A percentile compares a stretch with the other conserved stretches of the same genome.
Evolutionary conservation across 1,284 basidiomycete species (phyloP).

Genomic region (Cutaneotrichosporon daszewskae): DNA sequence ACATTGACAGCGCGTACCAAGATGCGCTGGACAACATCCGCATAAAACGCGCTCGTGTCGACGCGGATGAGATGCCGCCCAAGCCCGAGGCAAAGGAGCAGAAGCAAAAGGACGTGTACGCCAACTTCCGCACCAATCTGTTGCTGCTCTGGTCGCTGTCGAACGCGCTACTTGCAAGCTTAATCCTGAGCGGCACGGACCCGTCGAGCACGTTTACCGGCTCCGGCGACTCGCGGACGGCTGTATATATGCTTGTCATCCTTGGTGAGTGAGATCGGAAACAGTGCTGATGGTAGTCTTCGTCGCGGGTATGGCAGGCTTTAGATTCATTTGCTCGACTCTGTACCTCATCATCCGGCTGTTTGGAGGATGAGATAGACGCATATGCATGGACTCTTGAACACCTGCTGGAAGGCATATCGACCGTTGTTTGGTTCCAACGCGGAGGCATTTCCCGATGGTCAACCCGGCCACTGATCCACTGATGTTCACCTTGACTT

Average conservation of each 20-base stretch:
- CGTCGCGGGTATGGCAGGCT: slow-evolving; percentile 46
- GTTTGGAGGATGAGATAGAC: slow-evolving; percentile 54
- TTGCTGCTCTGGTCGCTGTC: slow-evolving; percentile 41
- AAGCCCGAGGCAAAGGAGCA: slow-evolving; percentile 57
- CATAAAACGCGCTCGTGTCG: slow-evolving; percentile 36
- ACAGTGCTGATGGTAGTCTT: slow-evolving; percentile 31
- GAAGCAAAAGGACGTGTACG: slow-evolving; percentile 75
- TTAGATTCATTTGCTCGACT: slow-evolving; percentile 60
- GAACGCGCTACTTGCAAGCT: slow-evolving; percentile 73
- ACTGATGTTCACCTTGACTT: no score
- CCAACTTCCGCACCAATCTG: slow-evolving; percentile 70
- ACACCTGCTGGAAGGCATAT: neutral
- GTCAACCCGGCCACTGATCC: no score
- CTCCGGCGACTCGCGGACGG: slow-evolving; percentile 52
- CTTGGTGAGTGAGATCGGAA: slow-evolving; percentile 24
- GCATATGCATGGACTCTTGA: neutral
- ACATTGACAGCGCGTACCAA: slow-evolving; percentile 83
- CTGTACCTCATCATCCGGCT: slow-evolving; percentile 59
- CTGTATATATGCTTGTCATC: slow-evolving; percentile 41
- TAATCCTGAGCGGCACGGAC: slow-evolving; percentile 67
- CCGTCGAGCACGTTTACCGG: slow-evolving; percentile 60
- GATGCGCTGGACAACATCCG: slow-evolving; percentile 74
- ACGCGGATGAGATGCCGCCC: slow-evolving; percentile 40
- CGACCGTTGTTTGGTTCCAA: no score
- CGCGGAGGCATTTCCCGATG: no score